A percentile compares a stretch with the other conserved stretches of the same genome.
Conservation (phyloP, 1,284 basidiomycete genomes). For the Amylostereum areolatum region DNA sequence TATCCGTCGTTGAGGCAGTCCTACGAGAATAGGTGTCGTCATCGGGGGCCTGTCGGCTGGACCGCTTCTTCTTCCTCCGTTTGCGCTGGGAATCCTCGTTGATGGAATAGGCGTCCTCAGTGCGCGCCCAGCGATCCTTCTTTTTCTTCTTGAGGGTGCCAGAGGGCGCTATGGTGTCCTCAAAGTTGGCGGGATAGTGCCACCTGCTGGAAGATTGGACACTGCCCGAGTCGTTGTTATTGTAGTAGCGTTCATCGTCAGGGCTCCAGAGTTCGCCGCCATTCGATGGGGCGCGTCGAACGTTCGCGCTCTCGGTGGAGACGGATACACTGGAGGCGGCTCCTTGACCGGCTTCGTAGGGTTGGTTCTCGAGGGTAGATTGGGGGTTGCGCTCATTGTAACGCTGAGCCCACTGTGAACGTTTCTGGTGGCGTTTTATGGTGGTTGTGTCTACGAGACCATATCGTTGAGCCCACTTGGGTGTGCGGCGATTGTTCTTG, state of each 20-base stretch:
- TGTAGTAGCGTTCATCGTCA: constrained; percentile 69
- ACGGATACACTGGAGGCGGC: constrained; percentile 37
- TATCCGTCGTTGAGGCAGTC: constrained; percentile 44
- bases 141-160: constrained; percentile 51
- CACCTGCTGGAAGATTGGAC: constrained; percentile 42
- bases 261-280: constrained; percentile 54
- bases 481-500: constrained; percentile 84
- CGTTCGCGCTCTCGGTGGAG: constrained; percentile 30
- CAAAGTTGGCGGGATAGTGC: constrained; percentile 80
- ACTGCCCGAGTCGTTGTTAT: constrained; percentile 30
- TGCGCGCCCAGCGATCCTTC: constrained; percentile 80
- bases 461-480: constrained; percentile 89
- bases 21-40: constrained; percentile 41
- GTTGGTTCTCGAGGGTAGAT: constrained; percentile 66
- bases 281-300: constrained; percentile 28
- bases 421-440: constrained; percentile 69
- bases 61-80: constrained; percentile 39
- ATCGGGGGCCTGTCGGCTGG: constrained; percentile 34
- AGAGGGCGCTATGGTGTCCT: constrained; percentile 45
- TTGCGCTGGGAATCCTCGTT: constrained; percentile 38
- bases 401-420: constrained; percentile 81
- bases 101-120: constrained; percentile 70
- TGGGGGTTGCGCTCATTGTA: constrained; percentile 80
- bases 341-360: constrained; percentile 76
- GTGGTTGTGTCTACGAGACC: constrained; percentile 79